A percentile compares a stretch with the other conserved stretches of the same genome.
phyloP scores from a whole-genome alignment of 208 protist species.

The Crithidia thermophila region DNA sequence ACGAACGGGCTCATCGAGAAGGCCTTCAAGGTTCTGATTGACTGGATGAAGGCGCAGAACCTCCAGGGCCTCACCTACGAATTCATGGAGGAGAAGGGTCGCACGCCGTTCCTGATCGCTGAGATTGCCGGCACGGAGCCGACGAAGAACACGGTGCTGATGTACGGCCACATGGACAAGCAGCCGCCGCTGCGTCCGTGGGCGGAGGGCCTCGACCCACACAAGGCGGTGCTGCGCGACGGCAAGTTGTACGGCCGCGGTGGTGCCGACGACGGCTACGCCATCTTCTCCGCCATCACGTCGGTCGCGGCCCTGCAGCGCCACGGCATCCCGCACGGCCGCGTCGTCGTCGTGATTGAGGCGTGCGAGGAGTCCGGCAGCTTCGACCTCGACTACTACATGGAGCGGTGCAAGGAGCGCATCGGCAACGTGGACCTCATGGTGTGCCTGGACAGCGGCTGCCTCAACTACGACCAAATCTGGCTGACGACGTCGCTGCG shows the following conservation, averaged over 20 bases:
- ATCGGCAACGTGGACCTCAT: slow-evolving; percentile 91
- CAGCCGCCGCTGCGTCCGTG: slow-evolving; percentile 95
- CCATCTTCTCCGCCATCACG: slow-evolving; percentile 80
- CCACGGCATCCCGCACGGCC: slow-evolving; percentile 80
- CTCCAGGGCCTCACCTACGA: slow-evolving; percentile 81
- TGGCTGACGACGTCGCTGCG: slow-evolving; percentile 96
- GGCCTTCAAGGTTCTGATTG: slow-evolving; percentile 87
- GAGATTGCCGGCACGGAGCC: slow-evolving; percentile 73
- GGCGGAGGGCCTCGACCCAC: slow-evolving; percentile 88
- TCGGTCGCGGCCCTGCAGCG: slow-evolving; percentile 82
- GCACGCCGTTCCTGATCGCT: slow-evolving; percentile 87
- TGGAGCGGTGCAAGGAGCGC: slow-evolving; percentile 57
- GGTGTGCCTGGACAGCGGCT: slow-evolving; percentile 95
- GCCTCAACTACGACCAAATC: slow-evolving; percentile 94
- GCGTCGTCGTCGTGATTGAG: slow-evolving; percentile 89
- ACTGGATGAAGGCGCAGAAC: slow-evolving; percentile 86
- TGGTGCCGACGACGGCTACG: slow-evolving; percentile 93
- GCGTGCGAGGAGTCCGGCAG: slow-evolving; percentile 92
- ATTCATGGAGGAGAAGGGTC: slow-evolving; percentile 71
- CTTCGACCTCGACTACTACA: slow-evolving; percentile 87
- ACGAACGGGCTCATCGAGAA: slow-evolving; percentile 91
- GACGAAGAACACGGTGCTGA: slow-evolving; percentile 78
- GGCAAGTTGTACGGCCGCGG: slow-evolving; percentile 94
- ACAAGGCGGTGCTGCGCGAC: slow-evolving; percentile 84
- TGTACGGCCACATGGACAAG: slow-evolving; percentile 98